These are phyloP conservation scores for Prunus persica DNA, from an alignment of 306 rosid genomes.

Conservation along the genomic window DNA sequence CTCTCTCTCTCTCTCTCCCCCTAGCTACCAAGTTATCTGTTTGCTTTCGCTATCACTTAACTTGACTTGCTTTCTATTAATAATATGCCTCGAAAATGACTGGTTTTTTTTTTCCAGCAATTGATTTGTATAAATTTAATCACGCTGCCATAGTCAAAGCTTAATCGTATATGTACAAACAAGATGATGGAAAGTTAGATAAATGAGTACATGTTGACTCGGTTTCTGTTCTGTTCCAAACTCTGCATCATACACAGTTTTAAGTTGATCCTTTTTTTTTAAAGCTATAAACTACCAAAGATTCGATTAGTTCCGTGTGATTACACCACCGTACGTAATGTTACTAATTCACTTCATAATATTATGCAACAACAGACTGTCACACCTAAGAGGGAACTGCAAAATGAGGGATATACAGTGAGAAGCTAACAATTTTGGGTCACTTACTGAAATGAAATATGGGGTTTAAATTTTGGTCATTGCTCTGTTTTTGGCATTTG, in stretches of 20 bases:
- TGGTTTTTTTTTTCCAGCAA: neutral
- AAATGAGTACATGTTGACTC: neutral
- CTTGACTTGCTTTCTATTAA: constrained; percentile 33
- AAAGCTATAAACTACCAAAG: too few species aligned
- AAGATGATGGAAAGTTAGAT: neutral
- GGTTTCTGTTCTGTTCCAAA: neutral
- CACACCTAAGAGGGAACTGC: neutral
- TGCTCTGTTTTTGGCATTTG: neutral
- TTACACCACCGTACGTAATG: too few species aligned
- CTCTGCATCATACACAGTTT: neutral
- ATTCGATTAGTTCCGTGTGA: too few species aligned
- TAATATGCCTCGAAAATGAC: constrained; percentile 22
- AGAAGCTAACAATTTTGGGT: neutral
- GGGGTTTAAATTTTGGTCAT: neutral
- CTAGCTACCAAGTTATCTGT: constrained; percentile 25
- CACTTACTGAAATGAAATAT: neutral
- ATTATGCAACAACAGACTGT: too few species aligned
- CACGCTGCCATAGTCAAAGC: neutral
- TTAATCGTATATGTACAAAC: neutral
- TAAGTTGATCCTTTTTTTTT: neutral
- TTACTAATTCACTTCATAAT: too few species aligned
- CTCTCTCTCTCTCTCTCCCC: neutral
- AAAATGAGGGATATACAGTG: neutral
- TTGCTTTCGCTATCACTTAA: constrained; percentile 47
- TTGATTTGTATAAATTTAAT: neutral